Evolutionary conservation across 148 eudicot species (phyloP).

Genomic region (Rhododendron molle): DNA sequence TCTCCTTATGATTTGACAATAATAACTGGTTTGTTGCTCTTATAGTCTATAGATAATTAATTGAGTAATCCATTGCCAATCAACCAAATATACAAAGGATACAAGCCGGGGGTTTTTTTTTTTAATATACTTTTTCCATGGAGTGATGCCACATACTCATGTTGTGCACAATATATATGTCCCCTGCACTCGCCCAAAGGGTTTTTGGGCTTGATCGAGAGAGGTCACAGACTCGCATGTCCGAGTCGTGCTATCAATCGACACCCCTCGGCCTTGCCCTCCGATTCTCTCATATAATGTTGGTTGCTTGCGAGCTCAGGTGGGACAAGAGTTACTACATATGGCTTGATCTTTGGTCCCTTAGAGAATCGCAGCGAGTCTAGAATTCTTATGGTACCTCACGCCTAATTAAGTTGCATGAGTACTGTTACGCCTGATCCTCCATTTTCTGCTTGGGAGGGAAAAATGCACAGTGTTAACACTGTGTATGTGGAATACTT

Average conservation of each 20-base stretch:
- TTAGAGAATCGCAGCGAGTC: no score
- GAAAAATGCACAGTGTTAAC: no score
- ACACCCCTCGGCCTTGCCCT: neutral
- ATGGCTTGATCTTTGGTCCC: no score
- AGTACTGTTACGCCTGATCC: no score
- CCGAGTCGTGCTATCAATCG: neutral
- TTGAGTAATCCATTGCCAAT: neutral
- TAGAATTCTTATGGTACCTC: no score
- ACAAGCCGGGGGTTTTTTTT: no score
- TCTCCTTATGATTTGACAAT: conserved; percentile 17
- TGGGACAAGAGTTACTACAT: no score
- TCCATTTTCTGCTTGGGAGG: no score
- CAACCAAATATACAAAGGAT: neutral
- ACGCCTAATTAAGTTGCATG: no score
- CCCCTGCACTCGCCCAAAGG: no score
- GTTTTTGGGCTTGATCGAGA: neutral
- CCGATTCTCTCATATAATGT: neutral
- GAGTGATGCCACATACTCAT: neutral
- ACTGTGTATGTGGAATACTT: no score
- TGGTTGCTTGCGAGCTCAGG: neutral
- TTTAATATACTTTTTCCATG: neutral
- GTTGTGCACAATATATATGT: neutral
- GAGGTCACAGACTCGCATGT: neutral
- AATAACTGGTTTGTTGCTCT: neutral
- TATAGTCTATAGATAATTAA: neutral